Base-by-base conservation (phyloP, 2,329 filamentous ascomycete species). In the Paecilomyces sp. region DNA sequence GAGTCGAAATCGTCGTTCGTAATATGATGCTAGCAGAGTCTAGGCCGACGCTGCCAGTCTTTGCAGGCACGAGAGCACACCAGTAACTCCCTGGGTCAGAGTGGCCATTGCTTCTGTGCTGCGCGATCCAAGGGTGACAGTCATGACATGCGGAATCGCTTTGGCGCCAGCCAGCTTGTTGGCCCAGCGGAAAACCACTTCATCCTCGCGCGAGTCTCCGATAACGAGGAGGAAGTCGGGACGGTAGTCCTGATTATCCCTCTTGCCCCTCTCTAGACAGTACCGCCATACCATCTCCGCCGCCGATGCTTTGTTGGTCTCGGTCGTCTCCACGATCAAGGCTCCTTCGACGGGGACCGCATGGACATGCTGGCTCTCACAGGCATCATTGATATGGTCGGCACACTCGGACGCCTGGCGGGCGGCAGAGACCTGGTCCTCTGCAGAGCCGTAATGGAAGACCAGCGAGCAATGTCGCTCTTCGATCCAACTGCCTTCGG, bases 381-480 rank as follows among this genome's bases (percentile, higher is more conserved):
- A 96, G 0, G 91, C 90, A 70, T 96, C 92, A 70, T 97, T 97
- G 80, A 97, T 94, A 68, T 97, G 92, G 63, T 90, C 92, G 0
- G 91, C 91, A 69, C 92, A 96, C 71, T 97, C 93, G 22, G 88
- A 89, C 0, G 92, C 93, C 67, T 92, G 89, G 22, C 91, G 87
- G 60, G 84, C 82, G 0, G 92, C 92, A 25, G 85, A 83, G 57
- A 88, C 85, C 60, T 85, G 85, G 70, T 97, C 91, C 58, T 91
- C 89, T 1, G 89, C 88, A 57, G 87, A 87, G 71, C 90, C 89
- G 77, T 94, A 95, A 75, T 96, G 91, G 80, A 96, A 96, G 60
- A 96, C 85, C 25, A 97, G 80, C 47, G 90, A 94, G 79, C 91
- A 96, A 66, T 92, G 90, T n/a, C 91, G 88, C 70, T 95, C 90